Base-by-base conservation (phyloP, 257 asterid genomes). In the Nemophila menziesii region DNA sequence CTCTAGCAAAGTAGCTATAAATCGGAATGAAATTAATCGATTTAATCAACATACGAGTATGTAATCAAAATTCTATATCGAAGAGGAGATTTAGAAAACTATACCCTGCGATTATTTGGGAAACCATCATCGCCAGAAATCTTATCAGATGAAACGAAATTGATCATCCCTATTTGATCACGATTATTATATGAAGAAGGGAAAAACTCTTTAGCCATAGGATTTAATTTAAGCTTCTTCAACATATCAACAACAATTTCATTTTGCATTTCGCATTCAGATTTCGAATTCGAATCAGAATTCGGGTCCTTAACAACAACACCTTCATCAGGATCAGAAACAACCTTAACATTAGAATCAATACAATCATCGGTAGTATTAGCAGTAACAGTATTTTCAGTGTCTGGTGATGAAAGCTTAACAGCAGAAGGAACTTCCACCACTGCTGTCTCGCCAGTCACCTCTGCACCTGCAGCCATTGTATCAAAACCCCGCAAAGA, bases 391-490 rank as follows among this genome's bases (percentile, higher is more conserved):
- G 61, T 50, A n/a, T n/a, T n/a, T 55, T 20, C 40, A 20, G 56
- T 52, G 46, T 53, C 64, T 2, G 89, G 80, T 26, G 79, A 66
- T 61, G 80, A 55, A 23, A 68, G 67, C 69, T 65, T 50, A 60
- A 63, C 74, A 45, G 58, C 66, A 45, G 60, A 61, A 48, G 75
- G 62, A 55, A 61, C 62, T 38, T 66, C 73, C 68, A 67, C 56
- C 62, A 62, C 79, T 51, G 74, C 68, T 48, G 78, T 65, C 65
- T 75, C 92, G 71, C 71, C 87, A 58, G 65, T 66, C 55, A 71
- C 77, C 69, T 81, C 92, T 47, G 92, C 74, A 62, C 76, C 96
- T 57, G 82, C 92, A 55, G 90, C 94, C 96, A 86, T 82, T 61
- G 64, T 69, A 69, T 65, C 67, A 57, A 56, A 33, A 39, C 20